phyloP scores from a whole-genome alignment of 805 yeast genomes.

The Spathaspora arborariae region DNA sequence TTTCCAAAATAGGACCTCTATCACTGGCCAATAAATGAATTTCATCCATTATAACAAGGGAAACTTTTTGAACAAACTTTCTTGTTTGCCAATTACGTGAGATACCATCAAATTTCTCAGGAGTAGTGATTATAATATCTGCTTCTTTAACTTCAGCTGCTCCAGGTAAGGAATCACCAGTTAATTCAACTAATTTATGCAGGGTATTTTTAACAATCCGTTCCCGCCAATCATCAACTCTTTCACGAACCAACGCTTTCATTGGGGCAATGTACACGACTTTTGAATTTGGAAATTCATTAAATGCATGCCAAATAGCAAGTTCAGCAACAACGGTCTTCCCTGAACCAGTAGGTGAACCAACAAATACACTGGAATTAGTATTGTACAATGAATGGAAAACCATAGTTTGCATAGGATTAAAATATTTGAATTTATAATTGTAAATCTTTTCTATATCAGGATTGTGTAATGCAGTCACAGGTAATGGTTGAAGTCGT shows the following conservation, averaged over 20 bases:
- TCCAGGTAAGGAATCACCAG: constrained; percentile 80
- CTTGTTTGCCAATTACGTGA: constrained; percentile 83
- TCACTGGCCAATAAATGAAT: constrained; percentile 81
- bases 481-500: constrained; percentile 81
- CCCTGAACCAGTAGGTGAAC: constrained; percentile 99
- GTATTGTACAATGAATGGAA: constrained; percentile 85
- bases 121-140: constrained; percentile 76
- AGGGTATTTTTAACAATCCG: constrained; percentile 46
- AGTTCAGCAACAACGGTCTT: constrained; percentile 95
- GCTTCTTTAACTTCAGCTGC: constrained; percentile 63
- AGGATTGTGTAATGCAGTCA: constrained; percentile 69
- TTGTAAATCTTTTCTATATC: constrained; percentile 67
- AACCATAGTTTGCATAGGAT: constrained; percentile 98
- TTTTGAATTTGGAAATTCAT: constrained; percentile 73
- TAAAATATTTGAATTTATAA: constrained; percentile 74
- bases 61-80: constrained; percentile 68
- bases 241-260: constrained; percentile 81
- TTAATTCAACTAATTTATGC: constrained; percentile 64
- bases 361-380: constrained; percentile 79
- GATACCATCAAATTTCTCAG: constrained; percentile 85
- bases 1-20: constrained; percentile 82
- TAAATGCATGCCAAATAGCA: constrained; percentile 96
- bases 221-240: constrained; percentile 76
- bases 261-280: constrained; percentile 85
- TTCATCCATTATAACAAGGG: constrained; percentile 81